These are phyloP conservation scores for Sonneratia caseolaris DNA, from an alignment of 345 rosid genomes.

Conservation along the genomic window DNA sequence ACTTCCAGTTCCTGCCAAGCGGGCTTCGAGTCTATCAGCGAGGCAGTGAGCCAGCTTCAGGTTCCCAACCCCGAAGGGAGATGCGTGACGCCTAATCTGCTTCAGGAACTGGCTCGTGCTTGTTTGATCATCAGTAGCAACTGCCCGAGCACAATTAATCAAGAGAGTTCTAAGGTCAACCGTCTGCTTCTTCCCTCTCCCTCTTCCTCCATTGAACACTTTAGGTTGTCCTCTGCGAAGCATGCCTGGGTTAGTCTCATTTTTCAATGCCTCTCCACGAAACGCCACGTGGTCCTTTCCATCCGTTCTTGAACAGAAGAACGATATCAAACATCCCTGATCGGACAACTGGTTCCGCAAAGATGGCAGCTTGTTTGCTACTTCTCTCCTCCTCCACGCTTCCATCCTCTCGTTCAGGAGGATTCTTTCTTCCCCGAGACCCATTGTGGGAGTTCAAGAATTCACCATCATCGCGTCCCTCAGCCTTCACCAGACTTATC, in stretches of 20 bases:
- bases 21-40: constrained; percentile 75
- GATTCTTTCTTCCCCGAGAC: constrained; percentile 41
- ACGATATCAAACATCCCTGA: constrained; percentile 62
- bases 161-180: constrained; percentile 73
- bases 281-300: constrained; percentile 24
- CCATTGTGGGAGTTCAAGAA: constrained; percentile 9
- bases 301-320: constrained; percentile 38
- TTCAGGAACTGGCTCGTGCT: constrained; percentile 64
- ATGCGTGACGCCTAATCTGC: constrained; percentile 72
- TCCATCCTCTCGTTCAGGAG: constrained; percentile 27
- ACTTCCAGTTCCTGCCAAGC: constrained; percentile 67
- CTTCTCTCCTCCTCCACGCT: constrained; percentile 59
- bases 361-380: constrained; percentile 58
- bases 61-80: constrained; percentile 72
- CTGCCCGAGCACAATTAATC: constrained; percentile 80
- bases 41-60: constrained; percentile 82
- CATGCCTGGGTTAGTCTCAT: constrained; percentile 29
- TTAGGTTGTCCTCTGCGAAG: constrained; percentile 7
- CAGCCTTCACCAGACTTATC: constrained; percentile 24
- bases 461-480: constrained; percentile 22
- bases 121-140: constrained; percentile 58
- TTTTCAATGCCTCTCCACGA: constrained; percentile 50
- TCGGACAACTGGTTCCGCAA: constrained; percentile 40
- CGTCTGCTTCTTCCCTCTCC: constrained; percentile 48
- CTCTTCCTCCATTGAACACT: constrained; percentile 9